These are phyloP conservation scores for Solanum tarapatanum DNA, from an alignment of 257 asterid genomes.

Conservation along the genomic window DNA sequence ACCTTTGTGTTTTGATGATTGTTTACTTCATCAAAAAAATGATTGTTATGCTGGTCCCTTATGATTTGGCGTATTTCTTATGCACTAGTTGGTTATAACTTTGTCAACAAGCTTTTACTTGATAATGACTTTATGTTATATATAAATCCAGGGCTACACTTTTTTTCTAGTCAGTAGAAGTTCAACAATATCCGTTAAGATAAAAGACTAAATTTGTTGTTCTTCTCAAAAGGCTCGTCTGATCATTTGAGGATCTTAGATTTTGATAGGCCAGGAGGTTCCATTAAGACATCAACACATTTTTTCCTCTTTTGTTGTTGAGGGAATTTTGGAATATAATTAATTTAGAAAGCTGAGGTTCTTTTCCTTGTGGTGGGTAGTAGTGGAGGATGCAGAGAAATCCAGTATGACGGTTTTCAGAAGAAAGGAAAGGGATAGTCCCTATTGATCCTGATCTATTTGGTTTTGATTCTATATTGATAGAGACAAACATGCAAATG, in stretches of 20 bases:
- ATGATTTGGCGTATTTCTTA: background rate
- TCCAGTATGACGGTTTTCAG: background rate
- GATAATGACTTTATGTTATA: background rate
- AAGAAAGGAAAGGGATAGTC: background rate
- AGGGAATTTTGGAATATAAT: background rate
- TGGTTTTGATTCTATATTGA: background rate
- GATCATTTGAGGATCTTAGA: background rate
- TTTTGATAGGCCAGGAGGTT: background rate
- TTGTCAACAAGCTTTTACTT: background rate
- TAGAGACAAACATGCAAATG: background rate
- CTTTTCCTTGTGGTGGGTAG: background rate
- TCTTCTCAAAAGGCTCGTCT: background rate
- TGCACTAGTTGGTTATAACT: background rate
- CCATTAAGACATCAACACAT: background rate
- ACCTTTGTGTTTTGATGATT: background rate
- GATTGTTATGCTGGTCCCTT: background rate
- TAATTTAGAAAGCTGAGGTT: background rate
- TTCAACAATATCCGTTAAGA: background rate
- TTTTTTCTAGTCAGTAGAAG: background rate
- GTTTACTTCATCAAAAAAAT: no score
- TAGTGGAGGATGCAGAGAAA: background rate
- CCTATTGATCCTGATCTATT: background rate
- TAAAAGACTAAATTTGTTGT: background rate
- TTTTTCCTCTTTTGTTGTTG: background rate
- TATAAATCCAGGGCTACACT: background rate